These are phyloP conservation scores for Exophiala phaeomuriformis DNA, from an alignment of 2,329 filamentous ascomycete genomes.

Conservation along the genomic window DNA sequence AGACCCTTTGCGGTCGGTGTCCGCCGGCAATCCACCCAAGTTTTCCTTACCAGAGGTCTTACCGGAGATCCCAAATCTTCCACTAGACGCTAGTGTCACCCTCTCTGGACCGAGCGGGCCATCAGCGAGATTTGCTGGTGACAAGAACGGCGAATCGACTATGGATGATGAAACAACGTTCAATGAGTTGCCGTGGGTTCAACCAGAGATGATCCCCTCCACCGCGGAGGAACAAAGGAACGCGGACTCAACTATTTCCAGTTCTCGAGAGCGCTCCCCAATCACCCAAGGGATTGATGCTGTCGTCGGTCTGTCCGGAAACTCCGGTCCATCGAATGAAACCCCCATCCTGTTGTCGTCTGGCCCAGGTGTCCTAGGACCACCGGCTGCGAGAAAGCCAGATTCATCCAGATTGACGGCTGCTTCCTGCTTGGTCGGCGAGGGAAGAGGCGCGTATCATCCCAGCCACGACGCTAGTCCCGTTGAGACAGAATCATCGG, in stretches of 20 bases:
- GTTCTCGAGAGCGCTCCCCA: slow-evolving; percentile 9
- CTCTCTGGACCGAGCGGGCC: too few relatives aligned
- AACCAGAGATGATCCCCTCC: background rate
- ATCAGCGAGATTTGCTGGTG: too few relatives aligned
- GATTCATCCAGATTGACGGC: too few relatives aligned
- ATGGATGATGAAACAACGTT: too few relatives aligned
- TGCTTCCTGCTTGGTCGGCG: too few relatives aligned
- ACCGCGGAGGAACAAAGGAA: slow-evolving; percentile 10
- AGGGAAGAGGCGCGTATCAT: too few relatives aligned
- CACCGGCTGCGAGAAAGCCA: slow-evolving; percentile 2
- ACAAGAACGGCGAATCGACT: too few relatives aligned
- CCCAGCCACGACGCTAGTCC: too few relatives aligned
- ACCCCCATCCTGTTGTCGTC: slow-evolving; percentile 1
- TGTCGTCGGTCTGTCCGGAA: background rate
- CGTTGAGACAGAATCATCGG: too few relatives aligned
- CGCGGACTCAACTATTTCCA: slow-evolving; percentile 6
- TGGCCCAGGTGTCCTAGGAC: background rate
- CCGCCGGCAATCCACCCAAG: background rate
- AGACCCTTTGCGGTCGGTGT: background rate
- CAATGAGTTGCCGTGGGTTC: too few relatives aligned
- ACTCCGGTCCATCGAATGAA: background rate
- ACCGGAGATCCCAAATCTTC: background rate
- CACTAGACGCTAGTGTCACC: background rate
- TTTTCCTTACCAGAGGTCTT: slow-evolving; percentile 8
- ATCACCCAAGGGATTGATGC: slow-evolving; percentile 1